Conservation (phyloP, 83 land plant species). For the Picea abies region DNA sequence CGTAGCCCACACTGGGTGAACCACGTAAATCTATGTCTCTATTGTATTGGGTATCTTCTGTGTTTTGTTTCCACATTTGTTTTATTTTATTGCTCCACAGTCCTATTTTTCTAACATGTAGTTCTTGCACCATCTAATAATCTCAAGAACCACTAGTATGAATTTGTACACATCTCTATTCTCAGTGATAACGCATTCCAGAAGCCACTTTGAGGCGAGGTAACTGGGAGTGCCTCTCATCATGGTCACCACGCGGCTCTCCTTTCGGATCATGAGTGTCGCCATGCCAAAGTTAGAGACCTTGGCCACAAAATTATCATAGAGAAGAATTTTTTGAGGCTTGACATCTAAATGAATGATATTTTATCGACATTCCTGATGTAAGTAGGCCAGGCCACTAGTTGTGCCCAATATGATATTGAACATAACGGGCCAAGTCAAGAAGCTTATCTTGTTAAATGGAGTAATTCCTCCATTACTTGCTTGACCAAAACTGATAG, state of each 20-base stretch:
- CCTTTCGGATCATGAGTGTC: neutral
- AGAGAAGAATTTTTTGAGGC: conserved; percentile 57
- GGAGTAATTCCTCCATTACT: no score
- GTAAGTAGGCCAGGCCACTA: conserved; percentile 46
- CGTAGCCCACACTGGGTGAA: no score
- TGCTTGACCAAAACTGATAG: no score
- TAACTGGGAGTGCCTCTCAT: neutral
- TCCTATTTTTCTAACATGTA: no score
- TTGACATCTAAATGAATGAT: conserved; percentile 63
- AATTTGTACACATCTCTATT: conserved; percentile 22
- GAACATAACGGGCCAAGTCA: neutral
- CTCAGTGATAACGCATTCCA: neutral
- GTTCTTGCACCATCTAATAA: no score
- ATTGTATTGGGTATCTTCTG: no score
- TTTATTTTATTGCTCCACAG: no score
- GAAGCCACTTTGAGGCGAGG: conserved; percentile 23
- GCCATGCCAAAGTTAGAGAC: neutral
- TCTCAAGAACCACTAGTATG: no score
- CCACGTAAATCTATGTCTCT: no score
- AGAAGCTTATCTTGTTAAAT: no score
- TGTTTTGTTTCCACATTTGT: no score
- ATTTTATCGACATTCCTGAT: conserved; percentile 34
- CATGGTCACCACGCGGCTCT: conserved; percentile 17
- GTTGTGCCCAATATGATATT: neutral
- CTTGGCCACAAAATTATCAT: neutral